These are phyloP conservation scores for Asclepias syriaca DNA, from an alignment of 257 asterid species.

Conservation along the genomic window DNA sequence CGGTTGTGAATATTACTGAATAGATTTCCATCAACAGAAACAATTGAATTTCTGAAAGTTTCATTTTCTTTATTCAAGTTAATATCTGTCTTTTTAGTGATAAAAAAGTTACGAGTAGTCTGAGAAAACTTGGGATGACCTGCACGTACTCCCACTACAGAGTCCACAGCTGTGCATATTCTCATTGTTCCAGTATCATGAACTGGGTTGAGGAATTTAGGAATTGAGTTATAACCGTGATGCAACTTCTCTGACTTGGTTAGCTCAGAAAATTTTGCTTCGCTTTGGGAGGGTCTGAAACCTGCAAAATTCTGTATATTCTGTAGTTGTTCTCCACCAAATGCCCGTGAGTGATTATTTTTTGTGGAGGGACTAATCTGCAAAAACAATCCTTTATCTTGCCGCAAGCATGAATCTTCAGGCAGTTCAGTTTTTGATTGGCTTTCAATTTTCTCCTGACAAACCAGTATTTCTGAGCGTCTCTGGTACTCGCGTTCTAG, in stretches of 20 bases:
- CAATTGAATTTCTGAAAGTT: slow-evolving; percentile 20
- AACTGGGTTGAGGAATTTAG: slow-evolving; percentile 28
- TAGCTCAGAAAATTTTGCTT: slow-evolving; percentile 7
- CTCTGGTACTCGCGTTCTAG: slow-evolving; percentile 24
- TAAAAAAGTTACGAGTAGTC: slow-evolving; percentile 41
- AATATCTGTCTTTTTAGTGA: slow-evolving; percentile 35
- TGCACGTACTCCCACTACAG: slow-evolving; percentile 21
- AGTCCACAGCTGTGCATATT: slow-evolving; percentile 45
- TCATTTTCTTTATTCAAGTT: slow-evolving; percentile 27
- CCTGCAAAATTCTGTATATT: slow-evolving; percentile 21
- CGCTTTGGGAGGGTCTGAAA: slow-evolving; percentile 14
- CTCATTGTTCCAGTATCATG: slow-evolving; percentile 39
- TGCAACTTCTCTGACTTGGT: slow-evolving; percentile 12
- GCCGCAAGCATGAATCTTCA: slow-evolving; percentile 19
- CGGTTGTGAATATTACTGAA: slow-evolving; percentile 18
- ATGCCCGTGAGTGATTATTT: slow-evolving; percentile 14
- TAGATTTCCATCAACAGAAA: slow-evolving; percentile 19
- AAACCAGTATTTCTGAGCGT: slow-evolving; percentile 19
- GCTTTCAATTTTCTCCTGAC: slow-evolving; percentile 18
- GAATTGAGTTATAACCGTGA: slow-evolving; percentile 23
- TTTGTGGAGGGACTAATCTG: slow-evolving; percentile 15
- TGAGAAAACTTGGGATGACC: slow-evolving; percentile 44
- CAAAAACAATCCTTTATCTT: slow-evolving; percentile 4
- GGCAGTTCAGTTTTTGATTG: slow-evolving; percentile 16
- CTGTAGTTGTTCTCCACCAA: slow-evolving; percentile 21